Evolutionary conservation across 2,329 filamentous ascomycete genomes (phyloP).

Genomic region (Penicillium sp.): DNA sequence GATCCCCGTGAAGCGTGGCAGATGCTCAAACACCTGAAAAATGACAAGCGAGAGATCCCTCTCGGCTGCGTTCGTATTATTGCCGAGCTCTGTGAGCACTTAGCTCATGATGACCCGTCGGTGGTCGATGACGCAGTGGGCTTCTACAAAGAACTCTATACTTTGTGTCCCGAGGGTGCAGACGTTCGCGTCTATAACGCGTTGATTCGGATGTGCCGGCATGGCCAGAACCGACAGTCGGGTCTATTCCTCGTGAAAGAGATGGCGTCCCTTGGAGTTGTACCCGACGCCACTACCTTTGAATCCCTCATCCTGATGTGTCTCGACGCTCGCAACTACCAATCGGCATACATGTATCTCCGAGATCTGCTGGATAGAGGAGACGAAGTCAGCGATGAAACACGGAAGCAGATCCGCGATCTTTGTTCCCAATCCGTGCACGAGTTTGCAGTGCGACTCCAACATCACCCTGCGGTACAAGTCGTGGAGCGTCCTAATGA

Average conservation of each 20-base stretch:
- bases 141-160: slow-evolving; percentile 62
- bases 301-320: slow-evolving; percentile 62
- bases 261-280: slow-evolving; percentile 57
- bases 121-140: slow-evolving; percentile 54
- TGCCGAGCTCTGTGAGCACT: slow-evolving; percentile 52
- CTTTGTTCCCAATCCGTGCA: slow-evolving; percentile 31
- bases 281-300: slow-evolving; percentile 60
- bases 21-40: slow-evolving; percentile 57
- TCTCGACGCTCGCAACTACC: slow-evolving; percentile 39
- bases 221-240: slow-evolving; percentile 49
- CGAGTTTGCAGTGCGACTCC: slow-evolving; percentile 31
- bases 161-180: slow-evolving; percentile 47
- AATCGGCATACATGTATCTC: slow-evolving; percentile 40
- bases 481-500: neutral
- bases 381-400: slow-evolving; percentile 27
- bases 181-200: slow-evolving; percentile 58
- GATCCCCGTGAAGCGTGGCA: slow-evolving; percentile 55
- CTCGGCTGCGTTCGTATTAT: slow-evolving; percentile 47
- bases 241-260: slow-evolving; percentile 64
- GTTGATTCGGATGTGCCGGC: slow-evolving; percentile 53
- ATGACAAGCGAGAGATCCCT: slow-evolving; percentile 51
- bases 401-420: slow-evolving; percentile 28
- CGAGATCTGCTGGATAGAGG: slow-evolving; percentile 34
- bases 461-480: slow-evolving; percentile 30
- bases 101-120: slow-evolving; percentile 33